Percentiles rank a stretch among this genome's conserved stretches.
Conservation (phyloP, 495 filamentous ascomycete genomes). For the Penicillium atrosanguineum region DNA sequence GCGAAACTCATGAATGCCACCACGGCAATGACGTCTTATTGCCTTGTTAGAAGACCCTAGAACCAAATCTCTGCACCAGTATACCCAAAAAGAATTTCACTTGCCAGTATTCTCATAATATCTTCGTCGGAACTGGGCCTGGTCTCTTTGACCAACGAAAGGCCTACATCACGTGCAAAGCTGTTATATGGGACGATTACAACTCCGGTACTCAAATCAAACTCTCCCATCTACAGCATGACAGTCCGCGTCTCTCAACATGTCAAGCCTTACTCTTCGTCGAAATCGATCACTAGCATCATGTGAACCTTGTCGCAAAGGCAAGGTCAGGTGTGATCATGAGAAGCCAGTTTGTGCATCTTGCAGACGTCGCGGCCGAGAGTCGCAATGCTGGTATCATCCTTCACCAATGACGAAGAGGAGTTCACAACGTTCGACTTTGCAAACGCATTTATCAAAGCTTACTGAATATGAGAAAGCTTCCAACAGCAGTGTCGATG, state of each 20-base stretch:
- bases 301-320: slow-evolving; percentile 19
- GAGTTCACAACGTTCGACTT: neutral
- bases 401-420: slow-evolving; percentile 18
- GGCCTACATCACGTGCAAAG: no score
- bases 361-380: slow-evolving; percentile 14
- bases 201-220: no score
- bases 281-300: slow-evolving; percentile 19
- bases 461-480: neutral
- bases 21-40: no score
- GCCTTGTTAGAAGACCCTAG: no score
- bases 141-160: no score
- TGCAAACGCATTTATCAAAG: slow-evolving; percentile 3
- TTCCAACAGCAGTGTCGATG: neutral
- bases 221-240: neutral
- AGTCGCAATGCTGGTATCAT: slow-evolving; percentile 20
- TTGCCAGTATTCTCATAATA: no score
- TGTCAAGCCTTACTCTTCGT: slow-evolving; percentile 12
- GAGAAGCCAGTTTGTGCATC: slow-evolving; percentile 16
- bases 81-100: no score
- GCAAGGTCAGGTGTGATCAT: slow-evolving; percentile 20
- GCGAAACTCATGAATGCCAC: no score
- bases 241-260: slow-evolving; percentile 1
- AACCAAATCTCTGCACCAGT: no score
- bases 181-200: no score
- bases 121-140: no score